Conservation (phyloP, 805 yeast genomes). For the Wickerhamomyces sydowiorum region DNA sequence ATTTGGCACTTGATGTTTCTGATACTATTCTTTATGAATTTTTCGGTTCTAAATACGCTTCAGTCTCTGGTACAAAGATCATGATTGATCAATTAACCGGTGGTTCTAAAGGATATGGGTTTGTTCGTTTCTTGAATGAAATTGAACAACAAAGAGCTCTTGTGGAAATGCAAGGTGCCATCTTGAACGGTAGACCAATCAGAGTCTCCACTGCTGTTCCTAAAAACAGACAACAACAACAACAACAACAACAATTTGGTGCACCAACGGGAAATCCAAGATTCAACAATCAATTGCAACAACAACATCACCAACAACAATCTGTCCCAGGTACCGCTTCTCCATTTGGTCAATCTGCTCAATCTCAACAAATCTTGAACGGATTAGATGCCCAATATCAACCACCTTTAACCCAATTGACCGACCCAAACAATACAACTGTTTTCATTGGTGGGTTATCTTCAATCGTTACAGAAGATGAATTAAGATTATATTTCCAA, state of each 20-base stretch:
- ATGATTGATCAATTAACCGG: constrained; percentile 71
- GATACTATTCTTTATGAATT: constrained; percentile 60
- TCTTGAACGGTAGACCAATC: constrained; percentile 68
- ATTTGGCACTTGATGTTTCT: constrained; percentile 65
- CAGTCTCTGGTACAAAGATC: constrained; percentile 70
- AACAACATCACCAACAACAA: too few species aligned
- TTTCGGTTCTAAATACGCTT: constrained; percentile 65
- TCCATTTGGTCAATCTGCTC: constrained; percentile 1
- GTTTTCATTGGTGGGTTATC: constrained; percentile 66
- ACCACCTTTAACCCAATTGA: constrained; percentile 54
- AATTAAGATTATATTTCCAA: constrained; percentile 52
- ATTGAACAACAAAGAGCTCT: constrained; percentile 69
- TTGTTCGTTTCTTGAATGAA: constrained; percentile 67
- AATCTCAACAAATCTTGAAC: constrained; percentile 14
- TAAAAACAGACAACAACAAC: constrained; percentile 29
- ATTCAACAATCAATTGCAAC: constrained; percentile 1
- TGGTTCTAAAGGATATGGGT: constrained; percentile 80
- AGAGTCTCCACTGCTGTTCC: constrained; percentile 69
- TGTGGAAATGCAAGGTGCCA: constrained; percentile 74
- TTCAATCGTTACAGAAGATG: constrained; percentile 50
- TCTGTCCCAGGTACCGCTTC: neutral
- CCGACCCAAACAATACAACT: constrained; percentile 80
- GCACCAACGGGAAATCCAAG: neutral
- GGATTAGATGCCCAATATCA: constrained; percentile 35
- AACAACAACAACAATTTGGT: constrained; percentile 3